phyloP scores from a whole-genome alignment of 1,139 yeast species.

The Suhomyces ambrosiae region DNA sequence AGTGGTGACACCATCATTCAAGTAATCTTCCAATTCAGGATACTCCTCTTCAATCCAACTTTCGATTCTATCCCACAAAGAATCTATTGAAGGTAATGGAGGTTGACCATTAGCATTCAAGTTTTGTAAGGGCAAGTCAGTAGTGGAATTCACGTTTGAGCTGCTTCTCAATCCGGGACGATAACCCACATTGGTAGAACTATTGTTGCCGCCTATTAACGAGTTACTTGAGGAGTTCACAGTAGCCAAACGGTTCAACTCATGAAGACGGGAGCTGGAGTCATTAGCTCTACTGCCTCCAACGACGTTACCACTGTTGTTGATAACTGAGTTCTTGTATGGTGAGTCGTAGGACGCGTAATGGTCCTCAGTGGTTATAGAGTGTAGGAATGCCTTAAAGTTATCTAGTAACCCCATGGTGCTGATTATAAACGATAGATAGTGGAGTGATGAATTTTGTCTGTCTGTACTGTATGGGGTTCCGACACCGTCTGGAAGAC shows the following conservation, averaged over 20 bases:
- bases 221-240: conserved; percentile 43
- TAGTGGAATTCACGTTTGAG: conserved; percentile 27
- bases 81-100: conserved; percentile 69
- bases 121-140: conserved; percentile 44
- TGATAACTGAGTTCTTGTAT: conserved; percentile 33
- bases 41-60: conserved; percentile 74
- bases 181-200: conserved; percentile 31
- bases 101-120: conserved; percentile 57
- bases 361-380: conserved; percentile 65
- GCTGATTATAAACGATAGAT: conserved; percentile 2
- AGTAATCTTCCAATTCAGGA: conserved; percentile 75
- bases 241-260: conserved; percentile 46
- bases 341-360: conserved; percentile 62
- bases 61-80: conserved; percentile 76
- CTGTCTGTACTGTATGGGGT: conserved; percentile 5
- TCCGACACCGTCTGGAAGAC: not conserved
- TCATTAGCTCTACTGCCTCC: conserved; percentile 26
- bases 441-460: not conserved
- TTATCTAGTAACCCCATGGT: conserved; percentile 48
- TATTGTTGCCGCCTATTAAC: conserved; percentile 20
- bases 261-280: conserved; percentile 36
- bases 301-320: conserved; percentile 21
- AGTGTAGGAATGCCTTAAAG: conserved; percentile 56
- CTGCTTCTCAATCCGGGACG: conserved; percentile 40
- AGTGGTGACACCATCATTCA: conserved; percentile 69